phyloP scores from a whole-genome alignment of 805 yeast genomes.

The Candida yuanshanica region DNA sequence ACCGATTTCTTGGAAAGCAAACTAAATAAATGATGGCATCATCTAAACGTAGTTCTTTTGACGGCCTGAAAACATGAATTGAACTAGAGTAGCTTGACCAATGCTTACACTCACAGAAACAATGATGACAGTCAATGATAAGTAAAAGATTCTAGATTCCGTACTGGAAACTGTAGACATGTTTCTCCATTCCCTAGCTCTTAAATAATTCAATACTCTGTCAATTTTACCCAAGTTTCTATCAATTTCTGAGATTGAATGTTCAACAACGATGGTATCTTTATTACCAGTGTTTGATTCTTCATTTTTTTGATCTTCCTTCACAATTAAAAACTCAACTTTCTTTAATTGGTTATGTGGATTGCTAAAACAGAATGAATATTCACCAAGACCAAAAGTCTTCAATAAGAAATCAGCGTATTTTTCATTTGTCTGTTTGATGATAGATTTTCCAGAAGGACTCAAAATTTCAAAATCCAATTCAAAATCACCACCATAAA shows the following conservation, averaged over 20 bases:
- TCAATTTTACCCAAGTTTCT: conserved; percentile 51
- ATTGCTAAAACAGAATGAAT: conserved; percentile 61
- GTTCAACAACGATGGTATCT: conserved; percentile 47
- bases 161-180: conserved; percentile 86
- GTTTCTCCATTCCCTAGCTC: conserved; percentile 95
- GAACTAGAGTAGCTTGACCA: conserved; percentile 76
- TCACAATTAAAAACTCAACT: conserved; percentile 54
- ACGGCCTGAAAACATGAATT: conserved; percentile 62
- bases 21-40: not conserved
- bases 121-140: conserved; percentile 63
- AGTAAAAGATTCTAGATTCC: conserved; percentile 70
- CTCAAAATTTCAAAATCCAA: conserved; percentile 56
- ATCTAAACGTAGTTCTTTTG: conserved; percentile 33
- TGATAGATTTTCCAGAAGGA: conserved; percentile 45
- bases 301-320: conserved; percentile 34
- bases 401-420: conserved; percentile 57
- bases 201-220: conserved; percentile 73
- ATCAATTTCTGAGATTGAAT: conserved; percentile 52
- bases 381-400: conserved; percentile 55
- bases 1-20: not conserved
- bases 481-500: conserved; percentile 64
- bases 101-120: conserved; percentile 74
- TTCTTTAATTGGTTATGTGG: conserved; percentile 60
- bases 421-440: conserved; percentile 50
- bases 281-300: conserved; percentile 32